Base-by-base conservation (phyloP, 208 protist species). In the Acanthamoeba rhysodes region DNA sequence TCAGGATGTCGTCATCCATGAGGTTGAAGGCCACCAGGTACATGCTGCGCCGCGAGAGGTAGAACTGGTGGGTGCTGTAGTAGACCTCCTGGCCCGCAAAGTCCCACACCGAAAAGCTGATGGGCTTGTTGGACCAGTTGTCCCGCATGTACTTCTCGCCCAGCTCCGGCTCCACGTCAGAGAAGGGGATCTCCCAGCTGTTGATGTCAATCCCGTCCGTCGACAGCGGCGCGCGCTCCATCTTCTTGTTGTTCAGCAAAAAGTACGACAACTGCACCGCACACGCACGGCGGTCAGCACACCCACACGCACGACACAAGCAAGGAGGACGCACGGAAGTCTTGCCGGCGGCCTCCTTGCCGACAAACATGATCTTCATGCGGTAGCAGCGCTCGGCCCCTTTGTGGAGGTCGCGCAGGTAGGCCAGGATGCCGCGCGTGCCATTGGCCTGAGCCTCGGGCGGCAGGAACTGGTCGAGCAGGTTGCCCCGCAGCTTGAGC, bases 21-120 rank as follows among this genome's bases (percentile, higher is more conserved):
- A 96, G 50, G 20, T 96, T 95, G 48, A 96, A 96, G 2, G 95
- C 94, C 0, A 96, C 90, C 10, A 95, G 50, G 48, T 95, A 95
- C 22, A 95, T 95, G 57, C 78, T 90, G n/a, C 93, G 93, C 3
- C 80, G 48, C 12, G 78, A 90, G 64, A 95, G 74, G 29, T 90
- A 95, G 64, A 95, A 95, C 59, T 95, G 93, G n/a, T 95, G 93
- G 7, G 93, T 95, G 32, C 29, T 48, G 74, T 95, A 95, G 48
- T 90, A 95, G 24, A 95, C 93, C 24, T 90, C 55, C 29, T 62
- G 55, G 12, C 90, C 90, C 16, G 78, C 93, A 95, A 95, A 95
- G 72, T 95, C 93, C 78, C 80, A 95, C 59, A 94, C 88, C 29
- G 88, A 94, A 45, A 94, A 94, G 48, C 32, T 78, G 37, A 94